Evolutionary conservation across 345 rosid species (phyloP).

Genomic region (Gossypium sturtianum): DNA sequence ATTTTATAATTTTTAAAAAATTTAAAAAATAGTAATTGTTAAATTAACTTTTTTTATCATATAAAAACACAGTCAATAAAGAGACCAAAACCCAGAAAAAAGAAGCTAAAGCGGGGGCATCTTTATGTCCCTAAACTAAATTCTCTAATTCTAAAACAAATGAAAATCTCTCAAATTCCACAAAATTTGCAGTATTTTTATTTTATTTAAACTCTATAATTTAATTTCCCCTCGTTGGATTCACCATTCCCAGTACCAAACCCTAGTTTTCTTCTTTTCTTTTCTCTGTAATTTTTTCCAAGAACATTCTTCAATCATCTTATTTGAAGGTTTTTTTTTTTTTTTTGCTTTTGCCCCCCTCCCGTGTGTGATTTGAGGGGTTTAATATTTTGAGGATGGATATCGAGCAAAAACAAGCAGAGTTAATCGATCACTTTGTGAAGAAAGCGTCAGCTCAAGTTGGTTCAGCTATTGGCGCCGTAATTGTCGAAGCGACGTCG

Average conservation of each 20-base stretch:
- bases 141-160: not conserved
- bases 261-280: not conserved
- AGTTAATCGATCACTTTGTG: constrained; percentile 58
- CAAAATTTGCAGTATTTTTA: not conserved
- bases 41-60: no score
- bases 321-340: no score
- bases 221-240: no score
- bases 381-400: constrained; percentile 43
- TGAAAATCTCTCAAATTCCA: not conserved
- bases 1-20: no score
- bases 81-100: no score
- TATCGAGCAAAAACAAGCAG: constrained; percentile 76
- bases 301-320: not conserved
- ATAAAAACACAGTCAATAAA: no score
- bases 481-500: constrained; percentile 75
- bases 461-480: constrained; percentile 43
- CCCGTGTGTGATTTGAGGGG: not conserved
- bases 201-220: not conserved
- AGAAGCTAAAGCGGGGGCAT: no score
- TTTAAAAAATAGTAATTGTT: no score
- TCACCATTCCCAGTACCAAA: not conserved
- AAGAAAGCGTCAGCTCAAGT: constrained; percentile 44
- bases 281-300: not conserved
- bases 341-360: not conserved
- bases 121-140: not conserved